These are phyloP conservation scores for Aquilaria agallochum DNA, from an alignment of 441 rosid species.

Conservation along the genomic window DNA sequence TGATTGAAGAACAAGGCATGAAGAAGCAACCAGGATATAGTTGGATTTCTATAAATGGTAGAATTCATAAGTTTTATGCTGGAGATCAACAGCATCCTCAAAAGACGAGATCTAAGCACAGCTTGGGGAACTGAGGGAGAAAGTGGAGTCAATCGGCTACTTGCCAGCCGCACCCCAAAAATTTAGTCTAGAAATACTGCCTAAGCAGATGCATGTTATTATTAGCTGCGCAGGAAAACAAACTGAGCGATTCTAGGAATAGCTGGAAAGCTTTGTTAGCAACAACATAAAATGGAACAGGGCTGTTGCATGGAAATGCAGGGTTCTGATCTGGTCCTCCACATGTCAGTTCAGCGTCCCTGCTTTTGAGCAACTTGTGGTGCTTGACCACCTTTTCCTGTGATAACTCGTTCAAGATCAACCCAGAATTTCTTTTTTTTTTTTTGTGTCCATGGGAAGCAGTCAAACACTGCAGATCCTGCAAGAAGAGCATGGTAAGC, in stretches of 20 bases:
- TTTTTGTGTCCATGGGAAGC: no score
- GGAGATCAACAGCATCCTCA: constrained; percentile 35
- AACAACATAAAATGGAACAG: not conserved
- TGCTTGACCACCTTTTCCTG: no score
- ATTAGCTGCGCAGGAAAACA: not conserved
- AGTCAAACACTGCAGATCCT: no score
- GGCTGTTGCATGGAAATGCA: not conserved
- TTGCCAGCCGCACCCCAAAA: constrained; percentile 4
- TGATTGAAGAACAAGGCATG: constrained; percentile 31
- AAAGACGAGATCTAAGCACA: constrained; percentile 27
- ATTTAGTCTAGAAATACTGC: no score
- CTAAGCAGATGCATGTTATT: no score
- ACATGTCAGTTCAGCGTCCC: no score
- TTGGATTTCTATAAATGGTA: constrained; percentile 33
- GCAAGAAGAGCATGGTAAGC: no score
- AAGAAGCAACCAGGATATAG: constrained; percentile 44
- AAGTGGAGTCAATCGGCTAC: constrained; percentile 14
- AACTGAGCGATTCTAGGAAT: no score
- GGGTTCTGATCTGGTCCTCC: no score
- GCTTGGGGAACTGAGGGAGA: constrained; percentile 24
- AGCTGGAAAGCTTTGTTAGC: not conserved
- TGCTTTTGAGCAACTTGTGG: no score
- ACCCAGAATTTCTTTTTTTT: no score
- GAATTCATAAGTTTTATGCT: constrained; percentile 31
- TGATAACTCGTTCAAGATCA: no score